Conservation (phyloP, 2,329 filamentous ascomycete genomes). For the Aspergillaceae sp. region DNA sequence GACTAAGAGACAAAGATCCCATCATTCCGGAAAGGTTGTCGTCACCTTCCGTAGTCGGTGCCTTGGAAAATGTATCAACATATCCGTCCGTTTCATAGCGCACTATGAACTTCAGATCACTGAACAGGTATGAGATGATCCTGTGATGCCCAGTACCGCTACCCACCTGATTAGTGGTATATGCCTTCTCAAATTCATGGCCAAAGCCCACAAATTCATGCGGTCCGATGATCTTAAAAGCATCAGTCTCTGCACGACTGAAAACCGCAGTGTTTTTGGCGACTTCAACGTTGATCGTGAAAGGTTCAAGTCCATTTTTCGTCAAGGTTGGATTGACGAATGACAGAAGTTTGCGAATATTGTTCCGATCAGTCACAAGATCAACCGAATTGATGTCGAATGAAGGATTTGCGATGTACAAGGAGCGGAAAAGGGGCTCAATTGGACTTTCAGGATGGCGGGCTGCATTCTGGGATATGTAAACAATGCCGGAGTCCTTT, state of each 20-base stretch:
- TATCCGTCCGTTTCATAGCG: slow-evolving; percentile 37
- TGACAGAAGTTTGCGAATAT: slow-evolving; percentile 42
- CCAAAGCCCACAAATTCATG: slow-evolving; percentile 36
- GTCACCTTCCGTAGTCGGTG: background rate
- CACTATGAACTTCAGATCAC: slow-evolving; percentile 34
- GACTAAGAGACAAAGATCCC: slow-evolving; percentile 1
- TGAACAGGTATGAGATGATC: slow-evolving; percentile 39
- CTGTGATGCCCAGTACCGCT: slow-evolving; percentile 40
- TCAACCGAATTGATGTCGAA: slow-evolving; percentile 31
- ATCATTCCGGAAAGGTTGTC: slow-evolving; percentile 12
- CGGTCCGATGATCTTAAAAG: slow-evolving; percentile 21
- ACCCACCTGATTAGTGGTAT: slow-evolving; percentile 28
- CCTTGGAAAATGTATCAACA: slow-evolving; percentile 22
- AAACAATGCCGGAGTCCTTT: slow-evolving; percentile 20
- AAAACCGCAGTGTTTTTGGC: slow-evolving; percentile 32
- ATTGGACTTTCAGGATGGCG: slow-evolving; percentile 37
- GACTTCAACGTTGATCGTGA: slow-evolving; percentile 38
- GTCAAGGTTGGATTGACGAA: slow-evolving; percentile 29
- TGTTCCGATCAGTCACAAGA: slow-evolving; percentile 41
- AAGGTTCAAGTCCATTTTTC: slow-evolving; percentile 22
- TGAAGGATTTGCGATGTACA: slow-evolving; percentile 31
- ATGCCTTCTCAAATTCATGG: slow-evolving; percentile 40
- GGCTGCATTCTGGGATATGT: slow-evolving; percentile 38
- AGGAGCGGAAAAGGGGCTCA: slow-evolving; percentile 41
- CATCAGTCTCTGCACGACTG: slow-evolving; percentile 25